These are phyloP conservation scores for Ogataea kodamae DNA, from an alignment of 805 yeast species.

Conservation along the genomic window DNA sequence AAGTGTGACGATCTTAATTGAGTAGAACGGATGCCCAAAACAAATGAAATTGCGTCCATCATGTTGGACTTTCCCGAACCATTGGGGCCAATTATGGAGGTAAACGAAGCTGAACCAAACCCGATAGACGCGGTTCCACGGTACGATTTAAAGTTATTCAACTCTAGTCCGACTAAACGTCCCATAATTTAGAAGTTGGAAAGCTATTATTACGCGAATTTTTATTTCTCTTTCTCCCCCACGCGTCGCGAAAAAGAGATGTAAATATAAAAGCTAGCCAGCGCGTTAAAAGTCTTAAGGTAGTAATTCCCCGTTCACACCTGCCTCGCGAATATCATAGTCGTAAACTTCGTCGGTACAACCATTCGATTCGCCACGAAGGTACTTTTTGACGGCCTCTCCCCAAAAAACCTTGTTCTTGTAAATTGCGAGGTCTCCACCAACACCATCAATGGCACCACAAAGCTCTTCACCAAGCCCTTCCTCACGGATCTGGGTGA, in stretches of 20 bases:
- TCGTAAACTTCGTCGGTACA: conserved; percentile 23
- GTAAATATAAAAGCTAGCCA: too few species aligned
- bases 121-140: conserved; percentile 72
- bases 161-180: conserved; percentile 69
- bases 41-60: conserved; percentile 92
- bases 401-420: conserved; percentile 70
- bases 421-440: conserved; percentile 55
- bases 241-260: conserved; percentile 1
- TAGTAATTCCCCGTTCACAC: conserved; percentile 1
- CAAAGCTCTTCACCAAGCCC: conserved; percentile 45
- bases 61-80: conserved; percentile 98
- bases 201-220: conserved; percentile 5
- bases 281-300: background rate
- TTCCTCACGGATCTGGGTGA: conserved; percentile 44
- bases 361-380: conserved; percentile 39
- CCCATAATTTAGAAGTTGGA: conserved; percentile 54
- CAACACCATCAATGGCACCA: conserved; percentile 63
- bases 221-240: conserved; percentile 3
- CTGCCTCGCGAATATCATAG: conserved; percentile 17
- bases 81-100: conserved; percentile 96
- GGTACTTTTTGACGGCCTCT: conserved; percentile 48
- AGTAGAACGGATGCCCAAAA: conserved; percentile 73
- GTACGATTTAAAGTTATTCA: conserved; percentile 89
- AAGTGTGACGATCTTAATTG: conserved; percentile 73
- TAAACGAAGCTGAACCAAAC: conserved; percentile 78